Percentiles rank a stretch among this genome's conserved stretches.
Conservation (phyloP, 2,329 filamentous ascomycete genomes). For the Neopestalotiopsis clavispora region DNA sequence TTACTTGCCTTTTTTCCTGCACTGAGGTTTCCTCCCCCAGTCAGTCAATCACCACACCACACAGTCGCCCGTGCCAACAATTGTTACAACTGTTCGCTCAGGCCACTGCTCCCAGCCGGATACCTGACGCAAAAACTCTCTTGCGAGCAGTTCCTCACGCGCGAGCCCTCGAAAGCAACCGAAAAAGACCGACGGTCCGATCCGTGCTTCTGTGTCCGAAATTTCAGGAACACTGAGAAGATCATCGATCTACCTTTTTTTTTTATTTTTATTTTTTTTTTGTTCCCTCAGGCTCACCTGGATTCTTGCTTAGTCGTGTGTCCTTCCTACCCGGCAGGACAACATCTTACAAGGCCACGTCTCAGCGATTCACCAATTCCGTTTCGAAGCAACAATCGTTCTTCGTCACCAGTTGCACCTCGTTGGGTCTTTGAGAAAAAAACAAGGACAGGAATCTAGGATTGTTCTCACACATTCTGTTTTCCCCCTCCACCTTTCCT, state of each 20-base stretch:
- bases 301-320: not conserved
- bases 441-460: not conserved
- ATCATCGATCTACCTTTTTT: not conserved
- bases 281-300: not conserved
- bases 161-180: not conserved
- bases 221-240: slow-evolving; percentile 13
- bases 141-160: not conserved
- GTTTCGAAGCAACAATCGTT: slow-evolving; percentile 4
- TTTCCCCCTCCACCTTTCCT: not conserved
- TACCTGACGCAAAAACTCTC: not conserved
- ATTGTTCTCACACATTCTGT: not conserved
- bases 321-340: not conserved
- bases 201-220: slow-evolving; percentile 2
- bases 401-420: slow-evolving; percentile 7
- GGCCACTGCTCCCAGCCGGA: not conserved
- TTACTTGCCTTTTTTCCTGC: slow-evolving; percentile 6
- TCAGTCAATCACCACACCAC: not conserved
- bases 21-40: not conserved
- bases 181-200: slow-evolving; percentile 18
- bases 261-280: not conserved
- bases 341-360: slow-evolving; percentile 18
- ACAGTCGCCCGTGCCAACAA: slow-evolving; percentile 2
- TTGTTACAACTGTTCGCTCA: slow-evolving; percentile 6
- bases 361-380: slow-evolving; percentile 15
- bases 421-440: not conserved